Evolutionary conservation across 2,329 filamentous ascomycete species (phyloP), one percentile per base, ranked within the genome.

Genomic region (Stagonosporopsis cucurbitacearum): DNA sequence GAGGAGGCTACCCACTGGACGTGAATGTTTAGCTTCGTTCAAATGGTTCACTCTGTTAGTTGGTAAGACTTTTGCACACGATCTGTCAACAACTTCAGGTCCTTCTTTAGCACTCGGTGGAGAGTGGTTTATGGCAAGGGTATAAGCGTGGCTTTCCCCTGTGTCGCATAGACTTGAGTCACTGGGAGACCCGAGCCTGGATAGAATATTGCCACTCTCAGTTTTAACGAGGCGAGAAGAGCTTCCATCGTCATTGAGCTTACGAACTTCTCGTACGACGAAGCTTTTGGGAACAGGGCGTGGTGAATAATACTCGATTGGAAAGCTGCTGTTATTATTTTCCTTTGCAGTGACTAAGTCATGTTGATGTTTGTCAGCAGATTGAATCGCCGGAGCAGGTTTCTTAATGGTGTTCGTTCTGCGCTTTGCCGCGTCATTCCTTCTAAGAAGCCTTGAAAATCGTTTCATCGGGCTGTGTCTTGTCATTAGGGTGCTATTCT

Each of bases 331-430:
- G n/a, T 17, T 20, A 9, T 48, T 8, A 20, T 35, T n/a, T 6
- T 6, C 17, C 7, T 12, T 1, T 37, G 17, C 35, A 20, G n/a
- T 11, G 8, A 7, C 8, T 15, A 15, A 32, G 4, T 6, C n/a
- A 15, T n/a, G 30, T 4, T 32, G 13, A 20, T 20, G 17, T 19
- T 37, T 9, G 7, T 36, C 19, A 5, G 5, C 9, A 3, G 9
- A 30, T 7, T 47, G 37, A 2, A 7, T 23, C 19, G 15, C 19
- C 19, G 13, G 19, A n/a, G 30, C 40, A 15, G 43, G 1, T 23
- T 48, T 55, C 20, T 53, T 60, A 40, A 58, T 46, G n/a, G 41
- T 55, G 4, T 47, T 52, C 11, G 35, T 33, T 7, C 48, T 60
- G 2, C 28, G 6, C 12, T 20, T 22, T 4, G 19, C 15, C 9